These are phyloP conservation scores for Fraxinus angustifolia DNA, from an alignment of 305 asterid genomes.

Conservation along the genomic window DNA sequence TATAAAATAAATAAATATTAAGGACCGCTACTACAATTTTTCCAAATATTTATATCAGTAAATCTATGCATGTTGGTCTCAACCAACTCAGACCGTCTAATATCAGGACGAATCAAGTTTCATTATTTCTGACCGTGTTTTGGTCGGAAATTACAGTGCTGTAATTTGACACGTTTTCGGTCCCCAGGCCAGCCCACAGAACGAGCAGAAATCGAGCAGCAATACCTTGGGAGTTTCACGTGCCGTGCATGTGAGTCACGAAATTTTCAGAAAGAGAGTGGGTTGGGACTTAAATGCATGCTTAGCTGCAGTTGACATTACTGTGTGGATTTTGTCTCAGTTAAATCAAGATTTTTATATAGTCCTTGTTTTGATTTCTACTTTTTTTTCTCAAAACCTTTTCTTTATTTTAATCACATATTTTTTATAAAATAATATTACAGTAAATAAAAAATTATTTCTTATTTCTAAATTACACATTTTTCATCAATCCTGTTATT, in stretches of 20 bases:
- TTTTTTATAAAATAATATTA: no score
- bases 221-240: conserved; percentile 25
- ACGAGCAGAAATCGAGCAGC: not conserved
- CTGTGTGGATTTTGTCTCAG: conserved; percentile 7
- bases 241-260: conserved; percentile 39
- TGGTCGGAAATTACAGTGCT: not conserved
- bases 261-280: conserved; percentile 17
- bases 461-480: no score
- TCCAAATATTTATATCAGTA: no score
- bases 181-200: not conserved
- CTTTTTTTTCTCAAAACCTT: no score
- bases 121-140: not conserved
- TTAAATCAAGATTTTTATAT: conserved; percentile 27
- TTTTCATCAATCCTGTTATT: no score
- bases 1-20: no score
- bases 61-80: not conserved
- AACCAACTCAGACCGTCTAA: not conserved
- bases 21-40: no score
- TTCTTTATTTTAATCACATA: no score
- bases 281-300: conserved; percentile 39
- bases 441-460: no score
- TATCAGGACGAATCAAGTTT: not conserved
- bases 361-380: not conserved
- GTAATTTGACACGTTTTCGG: not conserved
- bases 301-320: conserved; percentile 22